These are phyloP conservation scores for Amanita muscaria DNA, from an alignment of 768 basidiomycete genomes.

Conservation along the genomic window DNA sequence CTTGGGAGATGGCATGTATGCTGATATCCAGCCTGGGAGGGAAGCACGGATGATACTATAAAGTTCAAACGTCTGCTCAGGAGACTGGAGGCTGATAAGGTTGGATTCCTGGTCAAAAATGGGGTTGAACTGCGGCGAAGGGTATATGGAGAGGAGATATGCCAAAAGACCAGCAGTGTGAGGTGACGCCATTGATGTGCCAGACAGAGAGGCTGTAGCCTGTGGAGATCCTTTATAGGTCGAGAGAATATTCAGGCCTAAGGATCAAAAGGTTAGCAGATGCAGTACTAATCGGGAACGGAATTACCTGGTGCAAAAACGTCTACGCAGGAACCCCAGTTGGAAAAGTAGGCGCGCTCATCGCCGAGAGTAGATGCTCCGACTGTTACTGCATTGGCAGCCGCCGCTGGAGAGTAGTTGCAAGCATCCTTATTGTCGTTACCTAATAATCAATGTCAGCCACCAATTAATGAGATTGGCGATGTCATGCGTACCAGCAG, in stretches of 20 bases:
- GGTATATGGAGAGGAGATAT: conserved; percentile 87
- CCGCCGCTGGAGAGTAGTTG: conserved; percentile 84
- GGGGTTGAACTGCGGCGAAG: conserved; percentile 55
- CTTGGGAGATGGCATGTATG: conserved; percentile 46
- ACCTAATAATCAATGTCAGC: conserved; percentile 32
- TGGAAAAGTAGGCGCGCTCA: conserved; percentile 87
- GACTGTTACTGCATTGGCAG: conserved; percentile 88
- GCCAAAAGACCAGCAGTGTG: conserved; percentile 86
- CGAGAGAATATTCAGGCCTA: conserved; percentile 79
- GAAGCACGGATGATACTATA: conserved; percentile 47
- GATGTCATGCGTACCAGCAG: conserved; percentile 57
- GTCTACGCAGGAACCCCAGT: conserved; percentile 85
- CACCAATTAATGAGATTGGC: neutral
- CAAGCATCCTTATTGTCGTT: conserved; percentile 89
- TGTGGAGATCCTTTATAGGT: conserved; percentile 63
- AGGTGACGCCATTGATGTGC: conserved; percentile 93
- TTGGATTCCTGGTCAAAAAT: conserved; percentile 27
- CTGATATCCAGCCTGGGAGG: conserved; percentile 50
- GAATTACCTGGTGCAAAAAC: conserved; percentile 75
- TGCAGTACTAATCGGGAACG: neutral
- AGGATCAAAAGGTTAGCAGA: neutral
- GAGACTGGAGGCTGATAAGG: conserved; percentile 24
- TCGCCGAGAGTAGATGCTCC: conserved; percentile 82
- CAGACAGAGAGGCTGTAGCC: conserved; percentile 72
- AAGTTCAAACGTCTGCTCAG: conserved; percentile 27